Evolutionary conservation across 106 monocot species (phyloP).

Genomic region (Acorus calamus): DNA sequence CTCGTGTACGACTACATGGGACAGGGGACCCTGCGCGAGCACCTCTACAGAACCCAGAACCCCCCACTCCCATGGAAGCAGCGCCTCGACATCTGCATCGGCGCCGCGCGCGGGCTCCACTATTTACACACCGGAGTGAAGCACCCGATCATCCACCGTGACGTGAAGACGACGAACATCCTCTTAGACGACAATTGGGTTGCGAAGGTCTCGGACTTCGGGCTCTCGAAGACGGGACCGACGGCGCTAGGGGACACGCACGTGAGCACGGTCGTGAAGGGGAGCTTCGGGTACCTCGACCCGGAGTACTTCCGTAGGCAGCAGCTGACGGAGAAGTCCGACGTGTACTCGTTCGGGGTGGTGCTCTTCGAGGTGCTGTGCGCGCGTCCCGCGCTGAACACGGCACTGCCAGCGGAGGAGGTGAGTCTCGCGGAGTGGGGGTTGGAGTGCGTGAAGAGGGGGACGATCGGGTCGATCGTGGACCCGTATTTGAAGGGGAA

Average conservation of each 20-base stretch:
- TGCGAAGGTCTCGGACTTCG: constrained; percentile 74
- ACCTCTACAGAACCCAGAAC: constrained; percentile 62
- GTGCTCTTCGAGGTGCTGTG: constrained; percentile 77
- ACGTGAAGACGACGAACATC: constrained; percentile 89
- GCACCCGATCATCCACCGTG: constrained; percentile 72
- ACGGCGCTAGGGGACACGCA: constrained; percentile 37
- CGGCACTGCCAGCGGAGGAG: constrained; percentile 48
- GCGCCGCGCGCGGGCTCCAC: constrained; percentile 69
- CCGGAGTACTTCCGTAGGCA: constrained; percentile 74
- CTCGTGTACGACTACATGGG: constrained; percentile 81
- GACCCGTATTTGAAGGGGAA: constrained; percentile 54
- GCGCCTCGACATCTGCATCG: constrained; percentile 80
- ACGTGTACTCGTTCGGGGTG: constrained; percentile 77
- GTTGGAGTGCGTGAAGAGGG: constrained; percentile 54
- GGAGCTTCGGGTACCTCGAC: constrained; percentile 79
- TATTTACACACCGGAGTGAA: constrained; percentile 86
- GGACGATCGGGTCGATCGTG: constrained; percentile 49
- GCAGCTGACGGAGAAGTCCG: constrained; percentile 79
- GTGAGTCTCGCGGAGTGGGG: constrained; percentile 76
- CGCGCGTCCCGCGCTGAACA: constrained; percentile 46
- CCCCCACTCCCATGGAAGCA: constrained; percentile 70
- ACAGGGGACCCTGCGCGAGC: constrained; percentile 57
- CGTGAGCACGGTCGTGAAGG: constrained; percentile 82
- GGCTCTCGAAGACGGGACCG: constrained; percentile 60
- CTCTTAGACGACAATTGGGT: constrained; percentile 67